Evolutionary conservation across 352 stramenopile genomes (phyloP).

Genomic region (Phytophthora rubi): DNA sequence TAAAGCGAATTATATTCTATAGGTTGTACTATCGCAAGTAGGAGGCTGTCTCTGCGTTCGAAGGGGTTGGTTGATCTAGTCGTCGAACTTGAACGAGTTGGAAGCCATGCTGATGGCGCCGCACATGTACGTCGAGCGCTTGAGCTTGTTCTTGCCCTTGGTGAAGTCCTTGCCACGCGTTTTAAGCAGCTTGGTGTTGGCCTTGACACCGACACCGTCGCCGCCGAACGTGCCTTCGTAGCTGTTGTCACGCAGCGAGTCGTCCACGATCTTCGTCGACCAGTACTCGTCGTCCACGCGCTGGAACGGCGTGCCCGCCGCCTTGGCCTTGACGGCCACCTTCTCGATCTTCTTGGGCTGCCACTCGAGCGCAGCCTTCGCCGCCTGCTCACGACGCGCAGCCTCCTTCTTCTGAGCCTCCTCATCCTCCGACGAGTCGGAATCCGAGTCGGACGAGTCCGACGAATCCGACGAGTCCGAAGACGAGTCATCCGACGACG

Average conservation of each 20-base stretch:
- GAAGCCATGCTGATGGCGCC: conserved; percentile 93
- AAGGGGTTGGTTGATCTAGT: conserved; percentile 25
- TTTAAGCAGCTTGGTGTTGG: conserved; percentile 97
- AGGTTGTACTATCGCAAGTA: conserved; percentile 42
- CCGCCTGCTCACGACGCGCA: conserved; percentile 69
- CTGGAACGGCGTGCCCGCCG: conserved; percentile 96
- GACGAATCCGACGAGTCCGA: conserved; percentile 52
- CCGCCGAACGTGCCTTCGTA: conserved; percentile 97
- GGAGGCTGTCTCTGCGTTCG: conserved; percentile 15
- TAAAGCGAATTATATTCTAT: conserved; percentile 52
- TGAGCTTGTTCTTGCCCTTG: conserved; percentile 99
- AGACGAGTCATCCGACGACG: conserved; percentile 52
- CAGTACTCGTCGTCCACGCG: conserved; percentile 97
- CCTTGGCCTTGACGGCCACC: conserved; percentile 62
- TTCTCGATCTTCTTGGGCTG: conserved; percentile 91
- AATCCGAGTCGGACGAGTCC: conserved; percentile 53
- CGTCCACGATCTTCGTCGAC: conserved; percentile 90
- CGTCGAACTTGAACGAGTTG: conserved; percentile 95
- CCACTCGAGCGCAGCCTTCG: conserved; percentile 92
- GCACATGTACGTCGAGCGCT: conserved; percentile 96
- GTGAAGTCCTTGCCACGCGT: conserved; percentile 99
- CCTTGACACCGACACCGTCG: conserved; percentile 96
- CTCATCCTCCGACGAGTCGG: conserved; percentile 68
- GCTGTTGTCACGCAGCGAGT: conserved; percentile 98
- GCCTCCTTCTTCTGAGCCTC: conserved; percentile 80